Conservation (phyloP, 2,329 filamentous ascomycete species). For the Fusarium sp. region DNA sequence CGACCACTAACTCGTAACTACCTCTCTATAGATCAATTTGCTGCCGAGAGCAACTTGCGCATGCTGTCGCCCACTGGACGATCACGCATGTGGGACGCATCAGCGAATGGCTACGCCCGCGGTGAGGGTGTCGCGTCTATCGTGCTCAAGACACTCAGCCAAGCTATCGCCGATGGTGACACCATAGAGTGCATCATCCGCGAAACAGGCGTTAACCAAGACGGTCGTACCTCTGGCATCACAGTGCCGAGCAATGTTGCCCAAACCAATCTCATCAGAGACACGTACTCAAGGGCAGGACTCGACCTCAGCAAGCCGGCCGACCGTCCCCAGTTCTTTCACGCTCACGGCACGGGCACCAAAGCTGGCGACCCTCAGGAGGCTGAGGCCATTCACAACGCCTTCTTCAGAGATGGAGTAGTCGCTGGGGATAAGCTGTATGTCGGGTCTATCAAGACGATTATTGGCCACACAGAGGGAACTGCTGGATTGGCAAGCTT, state of each 20-base stretch:
- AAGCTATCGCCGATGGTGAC: neutral
- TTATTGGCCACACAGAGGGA: slow-evolving; percentile 26
- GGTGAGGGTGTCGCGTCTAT: neutral
- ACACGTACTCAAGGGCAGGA: neutral
- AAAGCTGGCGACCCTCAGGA: slow-evolving; percentile 26
- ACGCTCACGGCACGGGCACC: slow-evolving; percentile 33
- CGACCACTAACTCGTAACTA: no score
- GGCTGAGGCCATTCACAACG: slow-evolving; percentile 16
- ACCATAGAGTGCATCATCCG: neutral
- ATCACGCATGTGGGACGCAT: neutral
- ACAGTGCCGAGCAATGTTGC: slow-evolving; percentile 2
- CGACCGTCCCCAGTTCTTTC: slow-evolving; percentile 7
- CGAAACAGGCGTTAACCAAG: neutral
- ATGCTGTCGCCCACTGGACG: neutral
- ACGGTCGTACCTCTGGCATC: neutral
- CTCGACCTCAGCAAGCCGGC: neutral
- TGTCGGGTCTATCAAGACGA: slow-evolving; percentile 21
- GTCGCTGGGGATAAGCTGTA: neutral
- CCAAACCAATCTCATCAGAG: slow-evolving; percentile 2
- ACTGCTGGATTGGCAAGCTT: slow-evolving; percentile 8
- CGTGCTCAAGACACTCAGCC: neutral
- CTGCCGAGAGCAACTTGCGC: neutral
- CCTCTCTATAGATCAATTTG: neutral
- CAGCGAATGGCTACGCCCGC: neutral
- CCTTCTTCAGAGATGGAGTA: neutral